A percentile compares a stretch with the other conserved stretches of the same genome.
Conservation (phyloP, 2,329 filamentous ascomycete species). For the Boeremia lycopersici region DNA sequence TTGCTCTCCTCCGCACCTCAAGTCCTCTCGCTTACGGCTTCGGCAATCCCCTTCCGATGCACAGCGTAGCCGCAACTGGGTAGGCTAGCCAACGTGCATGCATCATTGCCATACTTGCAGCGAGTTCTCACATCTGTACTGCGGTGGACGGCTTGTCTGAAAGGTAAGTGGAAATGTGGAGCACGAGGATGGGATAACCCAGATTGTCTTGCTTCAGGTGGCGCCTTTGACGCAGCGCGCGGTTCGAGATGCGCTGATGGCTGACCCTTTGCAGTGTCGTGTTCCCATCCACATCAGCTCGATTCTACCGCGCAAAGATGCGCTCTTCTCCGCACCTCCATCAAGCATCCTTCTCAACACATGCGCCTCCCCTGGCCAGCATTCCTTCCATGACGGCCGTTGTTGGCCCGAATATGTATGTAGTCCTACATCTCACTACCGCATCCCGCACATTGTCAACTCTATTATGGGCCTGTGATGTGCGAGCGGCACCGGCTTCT, state of each 20-base stretch:
- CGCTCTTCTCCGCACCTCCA: constrained; percentile 16
- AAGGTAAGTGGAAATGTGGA: constrained; percentile 1
- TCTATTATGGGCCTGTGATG: constrained; percentile 1
- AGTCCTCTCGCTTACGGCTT: constrained; percentile 9
- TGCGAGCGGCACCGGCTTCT: constrained; percentile 9
- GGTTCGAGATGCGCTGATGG: constrained; percentile 8
- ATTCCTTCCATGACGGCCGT: neutral
- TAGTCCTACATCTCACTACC: constrained; percentile 1
- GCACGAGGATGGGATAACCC: constrained; percentile 14
- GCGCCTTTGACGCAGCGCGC: constrained; percentile 9
- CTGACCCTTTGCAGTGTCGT: constrained; percentile 4
- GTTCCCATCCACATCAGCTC: constrained; percentile 4
- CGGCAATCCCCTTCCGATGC: constrained; percentile 9
- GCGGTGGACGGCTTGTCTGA: constrained; percentile 3
- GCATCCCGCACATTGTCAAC: neutral
- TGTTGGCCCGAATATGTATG: neutral
- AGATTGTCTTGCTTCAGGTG: constrained; percentile 6
- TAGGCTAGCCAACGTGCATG: constrained; percentile 8
- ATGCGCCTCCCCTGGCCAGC: neutral
- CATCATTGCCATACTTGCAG: constrained; percentile 10
- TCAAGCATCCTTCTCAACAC: neutral
- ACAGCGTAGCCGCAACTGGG: constrained; percentile 9
- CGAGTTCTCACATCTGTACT: constrained; percentile 13
- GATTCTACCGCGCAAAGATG: constrained; percentile 4
- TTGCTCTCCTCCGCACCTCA: neutral